A percentile compares a stretch with the other conserved stretches of the same genome.
Conservation (phyloP, 148 eudicot genomes). For the Pouteria glomerata region DNA sequence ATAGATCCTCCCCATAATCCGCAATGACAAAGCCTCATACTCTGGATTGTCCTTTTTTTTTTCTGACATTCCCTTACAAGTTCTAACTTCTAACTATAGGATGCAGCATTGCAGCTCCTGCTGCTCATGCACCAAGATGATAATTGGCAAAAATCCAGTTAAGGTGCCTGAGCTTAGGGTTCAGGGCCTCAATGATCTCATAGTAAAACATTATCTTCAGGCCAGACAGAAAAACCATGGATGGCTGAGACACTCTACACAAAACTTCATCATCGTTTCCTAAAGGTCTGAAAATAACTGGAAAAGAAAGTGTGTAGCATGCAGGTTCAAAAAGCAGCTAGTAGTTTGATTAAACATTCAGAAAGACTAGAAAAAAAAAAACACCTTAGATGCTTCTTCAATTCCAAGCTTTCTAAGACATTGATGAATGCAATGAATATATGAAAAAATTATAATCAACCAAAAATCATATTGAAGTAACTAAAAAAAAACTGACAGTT, state of each 20-base stretch:
- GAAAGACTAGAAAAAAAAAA: neutral
- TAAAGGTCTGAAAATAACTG: neutral
- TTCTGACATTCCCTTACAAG: too few species aligned
- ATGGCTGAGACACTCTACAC: neutral
- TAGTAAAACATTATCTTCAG: neutral
- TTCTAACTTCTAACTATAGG: too few species aligned
- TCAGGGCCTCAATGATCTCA: neutral
- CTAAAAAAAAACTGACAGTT: too few species aligned
- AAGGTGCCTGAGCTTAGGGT: neutral
- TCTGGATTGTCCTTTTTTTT: too few species aligned
- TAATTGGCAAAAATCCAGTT: neutral
- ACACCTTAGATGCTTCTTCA: neutral
- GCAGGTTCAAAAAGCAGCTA: neutral
- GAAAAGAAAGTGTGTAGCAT: neutral
- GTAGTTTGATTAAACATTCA: too few species aligned
- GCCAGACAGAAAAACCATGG: neutral
- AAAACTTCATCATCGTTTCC: neutral
- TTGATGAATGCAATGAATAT: neutral
- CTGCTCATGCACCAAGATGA: neutral
- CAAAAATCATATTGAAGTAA: neutral
- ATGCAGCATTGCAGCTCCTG: neutral
- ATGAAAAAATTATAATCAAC: neutral
- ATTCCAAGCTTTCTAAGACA: neutral
- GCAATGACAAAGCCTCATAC: too few species aligned
- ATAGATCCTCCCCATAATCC: too few species aligned